Evolutionary conservation across 2,329 filamentous ascomycete genomes (phyloP), one percentile per base, ranked within the genome.

Genomic region (Cladosporium colombiae): DNA sequence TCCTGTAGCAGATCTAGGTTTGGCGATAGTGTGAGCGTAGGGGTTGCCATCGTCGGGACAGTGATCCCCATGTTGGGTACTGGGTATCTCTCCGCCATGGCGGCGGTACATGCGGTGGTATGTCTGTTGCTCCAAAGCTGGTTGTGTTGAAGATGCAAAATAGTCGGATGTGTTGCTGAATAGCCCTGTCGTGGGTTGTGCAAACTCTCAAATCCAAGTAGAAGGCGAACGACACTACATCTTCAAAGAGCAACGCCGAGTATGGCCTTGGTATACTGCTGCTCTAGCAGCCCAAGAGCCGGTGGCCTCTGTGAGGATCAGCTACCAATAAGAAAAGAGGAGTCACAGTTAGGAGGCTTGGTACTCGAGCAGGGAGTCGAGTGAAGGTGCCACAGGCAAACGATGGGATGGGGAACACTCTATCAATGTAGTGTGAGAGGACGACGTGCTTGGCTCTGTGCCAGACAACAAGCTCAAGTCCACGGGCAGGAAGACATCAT

Each of bases 291-390:
- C 52, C 52, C 27, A 55, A 55, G 27, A n/a, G 29, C 21, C 10
- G 27, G 52, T 31, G 52, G 52, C 52, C 52, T 55, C 52, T 55
- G 27, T 33, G 11, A 33, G 52, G 52, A 55, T 55, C 52, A 33
- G 18, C 52, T 21, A 33, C 52, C 52, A 55, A 55, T 55, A 33
- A 5, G 27, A n/a, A 16, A n/a, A 23, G n/a, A 46, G 40, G 18
- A 6, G 10, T 16, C n/a, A 8, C 16, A 21, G 40, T 21, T 10
- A 44, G n/a, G 8, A 16, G 8, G 8, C 40, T 46, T 46, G 40
- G 40, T 46, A 21, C 4, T 21, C 3, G n/a, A 21, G 13, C n/a
- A 46, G n/a, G 21, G 40, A 46, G 40, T 46, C n/a, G 40, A 21
- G 40, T 4, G 3, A 16, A 46, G 35, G 35, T 46, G 40, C n/a